Evolutionary conservation across 495 filamentous ascomycete genomes (phyloP).

Genomic region (Penicillium roqueforti): DNA sequence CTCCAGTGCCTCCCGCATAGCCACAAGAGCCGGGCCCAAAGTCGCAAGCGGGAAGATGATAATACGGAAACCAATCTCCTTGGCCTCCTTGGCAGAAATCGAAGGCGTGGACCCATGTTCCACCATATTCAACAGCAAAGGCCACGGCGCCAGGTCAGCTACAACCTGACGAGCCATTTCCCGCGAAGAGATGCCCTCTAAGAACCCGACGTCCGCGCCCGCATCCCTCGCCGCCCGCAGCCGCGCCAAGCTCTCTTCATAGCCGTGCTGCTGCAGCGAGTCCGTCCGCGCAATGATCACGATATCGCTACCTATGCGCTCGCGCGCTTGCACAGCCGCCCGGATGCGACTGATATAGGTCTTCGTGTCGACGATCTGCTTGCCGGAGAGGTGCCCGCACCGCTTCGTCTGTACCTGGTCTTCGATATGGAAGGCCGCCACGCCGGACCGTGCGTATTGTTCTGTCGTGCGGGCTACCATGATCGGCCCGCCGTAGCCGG

Average conservation of each 20-base stretch:
- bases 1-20: conserved; percentile 45
- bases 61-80: conserved; percentile 58
- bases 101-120: conserved; percentile 57
- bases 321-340: conserved; percentile 48
- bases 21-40: conserved; percentile 49
- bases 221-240: conserved; percentile 52
- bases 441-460: conserved; percentile 60
- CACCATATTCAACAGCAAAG: conserved; percentile 64
- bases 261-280: conserved; percentile 56
- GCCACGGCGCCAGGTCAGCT: conserved; percentile 53
- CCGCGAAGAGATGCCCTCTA: conserved; percentile 44
- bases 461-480: conserved; percentile 61
- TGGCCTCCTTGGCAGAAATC: conserved; percentile 55
- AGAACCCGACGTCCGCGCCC: conserved; percentile 62
- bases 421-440: conserved; percentile 69
- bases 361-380: conserved; percentile 53
- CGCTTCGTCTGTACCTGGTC: conserved; percentile 68
- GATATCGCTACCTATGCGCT: conserved; percentile 53
- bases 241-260: conserved; percentile 55
- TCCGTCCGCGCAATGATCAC: conserved; percentile 70
- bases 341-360: conserved; percentile 57
- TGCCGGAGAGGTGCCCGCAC: conserved; percentile 60
- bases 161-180: conserved; percentile 38
- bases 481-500: conserved; percentile 60
- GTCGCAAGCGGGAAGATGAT: conserved; percentile 59